Evolutionary conservation across 2,329 filamentous ascomycete genomes (phyloP), one percentile per base, ranked within the genome.

Genomic region (Zarea fungicola): DNA sequence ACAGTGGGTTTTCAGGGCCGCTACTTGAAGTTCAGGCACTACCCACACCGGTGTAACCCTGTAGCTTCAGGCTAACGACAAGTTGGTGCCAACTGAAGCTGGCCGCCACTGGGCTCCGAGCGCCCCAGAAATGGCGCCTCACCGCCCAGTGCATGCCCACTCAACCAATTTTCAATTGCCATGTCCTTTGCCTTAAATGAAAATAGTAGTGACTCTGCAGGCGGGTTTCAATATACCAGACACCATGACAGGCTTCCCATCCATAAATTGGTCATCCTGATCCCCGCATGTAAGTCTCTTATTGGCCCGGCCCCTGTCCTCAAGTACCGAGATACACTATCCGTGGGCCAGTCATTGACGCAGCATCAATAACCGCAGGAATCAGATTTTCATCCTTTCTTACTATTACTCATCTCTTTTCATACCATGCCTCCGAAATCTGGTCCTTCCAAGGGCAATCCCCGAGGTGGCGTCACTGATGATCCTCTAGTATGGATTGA

Each of bases 401-500:
- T 5, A 21, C 26, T 22, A 35, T 25, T 28, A 32, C 26, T 39
- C 43, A 23, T n/a, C 42, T 13, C 5, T 23, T 22, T 8, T 29
- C 32, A 21, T 31, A 19, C 23, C 23, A 50, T 50, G 48, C 42
- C 48, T 29, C 14, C 48, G 29, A 54, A 42, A 36, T 23, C 58
- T 55, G 56, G 51, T 32, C 58, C 58, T 16, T 50, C 48, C 10
- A 45, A 46, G 23, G 22, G 42, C 29, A 50, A 50, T 28, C 48
- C 48, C 9, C 48, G 48, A 16, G 48, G 48, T 5, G 48, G 48
- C 23, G 42, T 50, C 19, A 62, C 56, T 36, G 65, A 68, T 49
- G 81, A 83, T 55, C 85, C 86, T 8, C 69, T 95, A 31, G 87
- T 95, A 54, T 95, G 89, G 89, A 91, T 95, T 55, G 89, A 95